Evolutionary conservation across 2,329 filamentous ascomycete genomes (phyloP), one percentile per base, ranked within the genome.

Genomic region (Didymella pinodella): DNA sequence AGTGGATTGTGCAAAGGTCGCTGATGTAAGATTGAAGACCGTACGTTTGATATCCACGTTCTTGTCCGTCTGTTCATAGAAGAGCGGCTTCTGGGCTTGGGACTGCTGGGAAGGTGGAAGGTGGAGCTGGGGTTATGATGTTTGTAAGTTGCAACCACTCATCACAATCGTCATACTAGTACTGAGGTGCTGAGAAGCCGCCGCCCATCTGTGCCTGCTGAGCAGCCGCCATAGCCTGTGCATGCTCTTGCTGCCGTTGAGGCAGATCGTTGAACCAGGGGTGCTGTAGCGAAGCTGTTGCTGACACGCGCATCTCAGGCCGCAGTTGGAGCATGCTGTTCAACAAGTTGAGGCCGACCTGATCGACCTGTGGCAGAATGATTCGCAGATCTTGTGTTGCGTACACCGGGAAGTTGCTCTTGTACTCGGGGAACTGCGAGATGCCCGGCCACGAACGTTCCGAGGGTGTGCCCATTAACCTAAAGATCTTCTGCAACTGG

Each of bases 381-480:
- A 89, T 86, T 20, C 91, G 86, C 54, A 98, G 83, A 69, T 97
- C 93, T 75, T 97, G 93, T 1, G 95, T 97, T 14, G 92, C 91
- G 76, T 95, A 98, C 75, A 96, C 91, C 66, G 95, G 93, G 80
- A 97, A 97, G 61, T 90, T 97, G 47, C 89, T 86, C 83, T 98
- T 97, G 84, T 98, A 99, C 78, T 99, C 95, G n/a, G 94, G 93
- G 70, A 96, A 93, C 73, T 94, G 90, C 20, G 90, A 92, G 74
- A 99, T 96, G 41, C 93, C 93, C 0, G 94, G 94, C 95, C 95
- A 99, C 4, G 91, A 93, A 44, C 93, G 88, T 78, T 99, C 95
- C 0, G 92, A 96, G 0, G 95, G 95, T 0, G 95, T 99, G 62
- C 95, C 95, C 95, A 99, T 99, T 61, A 99, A 89, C 59, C 95